Percentiles rank a stretch among this genome's conserved stretches.
phyloP scores from a whole-genome alignment of 306 rosid genomes.

The Vachellia pachyceras region DNA sequence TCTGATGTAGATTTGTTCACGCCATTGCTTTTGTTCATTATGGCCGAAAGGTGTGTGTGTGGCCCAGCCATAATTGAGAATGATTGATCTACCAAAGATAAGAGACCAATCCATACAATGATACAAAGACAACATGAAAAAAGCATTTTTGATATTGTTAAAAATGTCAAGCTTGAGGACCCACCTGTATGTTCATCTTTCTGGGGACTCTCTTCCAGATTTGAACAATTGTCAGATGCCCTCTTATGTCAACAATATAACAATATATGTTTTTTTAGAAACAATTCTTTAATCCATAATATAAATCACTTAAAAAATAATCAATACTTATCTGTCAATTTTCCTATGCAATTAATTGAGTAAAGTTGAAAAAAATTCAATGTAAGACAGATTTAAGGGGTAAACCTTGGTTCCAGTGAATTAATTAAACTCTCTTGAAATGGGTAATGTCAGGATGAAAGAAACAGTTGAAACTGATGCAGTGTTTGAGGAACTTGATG shows the following conservation, averaged over 20 bases:
- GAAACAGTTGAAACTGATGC: not conserved
- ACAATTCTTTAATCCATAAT: too few relatives aligned
- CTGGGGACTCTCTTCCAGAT: not conserved
- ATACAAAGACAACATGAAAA: not conserved
- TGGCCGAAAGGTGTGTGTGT: constrained; percentile 11
- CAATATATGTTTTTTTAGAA: too few relatives aligned
- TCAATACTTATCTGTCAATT: too few relatives aligned
- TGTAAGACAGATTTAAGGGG: too few relatives aligned
- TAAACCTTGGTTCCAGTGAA: too few relatives aligned
- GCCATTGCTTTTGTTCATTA: constrained; percentile 9
- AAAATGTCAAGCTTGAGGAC: constrained; percentile 24
- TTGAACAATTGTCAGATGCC: not conserved
- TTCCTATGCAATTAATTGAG: too few relatives aligned
- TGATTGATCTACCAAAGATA: constrained; percentile 20
- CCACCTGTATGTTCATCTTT: not conserved
- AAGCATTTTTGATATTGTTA: constrained; percentile 13
- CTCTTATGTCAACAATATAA: too few relatives aligned
- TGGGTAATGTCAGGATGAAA: not conserved
- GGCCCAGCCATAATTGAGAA: constrained; percentile 19
- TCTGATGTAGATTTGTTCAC: constrained; percentile 15
- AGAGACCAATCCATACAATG: constrained; percentile 28
- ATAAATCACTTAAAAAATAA: too few relatives aligned
- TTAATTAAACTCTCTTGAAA: not conserved
- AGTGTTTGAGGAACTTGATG: constrained; percentile 12
- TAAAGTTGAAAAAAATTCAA: too few relatives aligned